Evolutionary conservation across 768 basidiomycete species (phyloP), one percentile per base, ranked within the genome.

Genomic region (Phylloporus arenicola): DNA sequence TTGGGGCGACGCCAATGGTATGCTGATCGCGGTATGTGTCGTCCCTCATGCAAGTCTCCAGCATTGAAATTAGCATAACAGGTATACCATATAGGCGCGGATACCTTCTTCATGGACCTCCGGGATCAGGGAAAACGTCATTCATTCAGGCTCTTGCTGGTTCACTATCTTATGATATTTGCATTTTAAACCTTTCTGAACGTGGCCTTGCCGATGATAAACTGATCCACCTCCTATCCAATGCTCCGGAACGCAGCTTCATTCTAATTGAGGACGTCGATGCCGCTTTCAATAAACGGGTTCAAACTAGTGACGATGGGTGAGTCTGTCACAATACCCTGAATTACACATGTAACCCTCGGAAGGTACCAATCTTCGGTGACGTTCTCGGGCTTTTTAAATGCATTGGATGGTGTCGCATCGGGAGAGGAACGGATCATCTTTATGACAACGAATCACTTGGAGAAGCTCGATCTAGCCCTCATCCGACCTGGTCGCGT

Each of bases 381-480:
- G 31, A 98, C 96, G 4, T 98, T 99, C 72, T 97, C 95, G 8
- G 96, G 96, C 24, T 90, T 98, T 64, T 73, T 99, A 38, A 99
- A 99, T 60, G 93, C 94, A 13, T 75, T 99, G 3, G 96, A 99
- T 63, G 96, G 96, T 16, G 95, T 99, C 25, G 95, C 92, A 5
- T 96, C 95, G 11, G 92, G 93, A 37, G 94, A 97, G 71, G 93
- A 96, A 61, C 84, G 96, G n/a, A 86, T 99, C 64, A 82, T 99
- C 31, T 99, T 99, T 71, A 89, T 99, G 85, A 99, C 96, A 0
- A 98, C 96, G n/a, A 99, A 99, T 68, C 96, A 98, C 60, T 65
- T 89, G 47, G 83, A 88, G 52, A 78, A 76, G 54, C 80, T 99
- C 31, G 96, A 99, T 69, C 86, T 92, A 6, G 96, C 95, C 0